Evolutionary conservation across 2,329 filamentous ascomycete species (phyloP).

Genomic region (Fusarium pilosicola): DNA sequence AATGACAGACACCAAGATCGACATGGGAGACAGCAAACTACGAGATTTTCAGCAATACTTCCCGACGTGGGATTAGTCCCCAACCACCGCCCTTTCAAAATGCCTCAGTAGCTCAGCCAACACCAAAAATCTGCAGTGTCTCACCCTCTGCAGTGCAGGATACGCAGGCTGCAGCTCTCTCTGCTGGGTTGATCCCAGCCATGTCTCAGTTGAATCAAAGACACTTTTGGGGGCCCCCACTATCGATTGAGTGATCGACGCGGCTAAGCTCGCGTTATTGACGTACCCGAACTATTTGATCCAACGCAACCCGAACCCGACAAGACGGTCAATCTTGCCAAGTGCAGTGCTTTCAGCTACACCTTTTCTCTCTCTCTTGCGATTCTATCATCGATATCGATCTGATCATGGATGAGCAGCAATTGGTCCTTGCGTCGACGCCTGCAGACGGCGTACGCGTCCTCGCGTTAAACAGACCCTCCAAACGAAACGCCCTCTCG

Average conservation of each 20-base stretch:
- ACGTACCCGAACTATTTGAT: constrained; percentile 34
- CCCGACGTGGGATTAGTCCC: constrained; percentile 13
- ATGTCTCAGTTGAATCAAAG: constrained; percentile 41
- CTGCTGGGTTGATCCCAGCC: not conserved
- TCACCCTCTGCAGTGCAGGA: not conserved
- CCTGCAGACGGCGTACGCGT: constrained; percentile 54
- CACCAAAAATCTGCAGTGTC: not conserved
- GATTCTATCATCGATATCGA: not conserved
- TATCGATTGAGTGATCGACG: constrained; percentile 22
- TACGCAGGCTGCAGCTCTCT: not conserved
- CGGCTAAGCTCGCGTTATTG: constrained; percentile 17
- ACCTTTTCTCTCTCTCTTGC: not conserved
- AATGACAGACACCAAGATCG: constrained; percentile 33
- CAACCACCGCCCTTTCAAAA: constrained; percentile 35
- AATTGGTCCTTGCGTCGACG: constrained; percentile 41
- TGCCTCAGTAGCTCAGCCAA: constrained; percentile 33
- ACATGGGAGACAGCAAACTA: not conserved
- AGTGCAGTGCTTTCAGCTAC: not conserved
- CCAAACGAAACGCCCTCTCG: constrained; percentile 68
- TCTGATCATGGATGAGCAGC: constrained; percentile 28
- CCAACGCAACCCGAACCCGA: constrained; percentile 12
- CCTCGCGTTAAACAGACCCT: constrained; percentile 62
- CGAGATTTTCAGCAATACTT: constrained; percentile 12
- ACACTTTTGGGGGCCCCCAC: not conserved
- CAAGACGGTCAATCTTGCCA: constrained; percentile 10